Evolutionary conservation across 1,139 yeast genomes (phyloP), one percentile per base, ranked within the genome.

Genomic region (Suhomyces choctaworum): DNA sequence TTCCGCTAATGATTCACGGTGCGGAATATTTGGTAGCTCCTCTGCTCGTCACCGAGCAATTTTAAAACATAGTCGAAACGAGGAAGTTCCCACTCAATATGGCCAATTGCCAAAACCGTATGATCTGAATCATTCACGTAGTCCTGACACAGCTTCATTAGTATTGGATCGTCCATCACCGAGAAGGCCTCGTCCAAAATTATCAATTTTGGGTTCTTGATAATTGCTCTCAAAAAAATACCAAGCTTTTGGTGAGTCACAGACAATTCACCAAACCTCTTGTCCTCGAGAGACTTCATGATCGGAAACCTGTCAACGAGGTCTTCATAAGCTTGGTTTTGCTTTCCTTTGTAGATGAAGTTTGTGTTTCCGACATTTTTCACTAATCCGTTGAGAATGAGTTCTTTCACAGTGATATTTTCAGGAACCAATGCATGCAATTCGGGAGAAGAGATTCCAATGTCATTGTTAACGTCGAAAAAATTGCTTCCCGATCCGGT

Each of bases 161-260:
- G 69, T 20, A 64, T 44, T 22, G 55, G 74, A 39, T 79, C 82
- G 32, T 84, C 88, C 94, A 90, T 87, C 20, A 92, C 94, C 11
- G 96, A 85, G 44, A 92, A 80, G 0, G 97, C 96, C 62, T 92
- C 98, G 56, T 92, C 98, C 3, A 92, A 66, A 36, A 92, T 83
- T 31, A 92, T 64, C 3, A 92, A 62, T 31, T 76, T 75, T 0
- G 98, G 98, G 42, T 76, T 66, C 56, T 85, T 87, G 33, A 86
- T 70, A 11, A 89, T 53, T 1, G 96, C 84, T 38, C 97, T 66
- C 24, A 89, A 61, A 47, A 92, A 81, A 22, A 92, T 63, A 0
- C 80, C 79, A 10, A 88, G 62, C 52, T 94, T 92, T 56, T 92
- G 98, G 44, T 83, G 78, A 27, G 90, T 82, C 6, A 86, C 68